Evolutionary conservation across 352 stramenopile genomes (phyloP).

Genomic region (Pythium oligandrum): DNA sequence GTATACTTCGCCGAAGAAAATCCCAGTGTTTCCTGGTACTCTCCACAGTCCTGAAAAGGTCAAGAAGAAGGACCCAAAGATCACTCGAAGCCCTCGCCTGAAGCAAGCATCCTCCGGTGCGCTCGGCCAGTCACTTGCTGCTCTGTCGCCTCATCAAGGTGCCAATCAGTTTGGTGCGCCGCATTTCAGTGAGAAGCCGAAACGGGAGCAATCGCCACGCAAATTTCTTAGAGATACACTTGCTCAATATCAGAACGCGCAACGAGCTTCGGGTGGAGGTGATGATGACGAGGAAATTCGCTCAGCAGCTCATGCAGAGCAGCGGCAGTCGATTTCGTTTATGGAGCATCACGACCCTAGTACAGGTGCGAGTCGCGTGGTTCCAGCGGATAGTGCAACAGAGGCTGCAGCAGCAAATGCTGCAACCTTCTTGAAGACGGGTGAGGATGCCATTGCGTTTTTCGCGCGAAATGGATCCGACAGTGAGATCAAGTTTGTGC

Average conservation of each 20-base stretch:
- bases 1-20: constrained; percentile 77
- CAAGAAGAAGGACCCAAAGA: constrained; percentile 17
- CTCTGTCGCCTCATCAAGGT: too few relatives aligned
- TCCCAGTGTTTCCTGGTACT: constrained; percentile 65
- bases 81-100: constrained; percentile 16
- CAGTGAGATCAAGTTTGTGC: constrained; percentile 93
- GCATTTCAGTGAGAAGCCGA: constrained; percentile 20
- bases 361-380: constrained; percentile 34
- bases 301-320: constrained; percentile 8
- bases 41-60: constrained; percentile 47
- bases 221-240: constrained; percentile 64
- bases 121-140: too few relatives aligned
- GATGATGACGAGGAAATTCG: constrained; percentile 9
- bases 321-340: constrained; percentile 30
- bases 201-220: constrained; percentile 48
- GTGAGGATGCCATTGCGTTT: constrained; percentile 92
- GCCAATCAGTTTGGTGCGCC: neutral
- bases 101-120: constrained; percentile 9
- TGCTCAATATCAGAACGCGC: constrained; percentile 5
- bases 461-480: constrained; percentile 90
- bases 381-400: constrained; percentile 30
- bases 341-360: constrained; percentile 36
- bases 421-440: constrained; percentile 56
- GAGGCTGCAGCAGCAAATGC: constrained; percentile 51
- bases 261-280: constrained; percentile 12